Percentiles rank a stretch among this genome's conserved stretches.
These are phyloP conservation scores for Lichtheimia ornata DNA, from an alignment of 371 early-diverging fungal species.

Conservation along the genomic window DNA sequence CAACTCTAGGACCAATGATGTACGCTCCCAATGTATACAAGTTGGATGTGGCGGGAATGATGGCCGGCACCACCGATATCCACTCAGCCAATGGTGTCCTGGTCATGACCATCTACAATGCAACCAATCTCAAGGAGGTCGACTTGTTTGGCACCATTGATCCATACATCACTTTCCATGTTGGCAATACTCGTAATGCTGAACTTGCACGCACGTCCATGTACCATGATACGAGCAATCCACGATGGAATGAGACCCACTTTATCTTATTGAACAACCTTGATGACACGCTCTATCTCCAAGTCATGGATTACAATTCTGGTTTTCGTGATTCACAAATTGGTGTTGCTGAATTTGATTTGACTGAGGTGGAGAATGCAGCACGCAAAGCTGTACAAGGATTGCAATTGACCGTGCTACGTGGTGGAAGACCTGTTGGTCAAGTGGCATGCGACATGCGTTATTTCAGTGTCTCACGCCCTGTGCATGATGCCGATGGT, in stretches of 20 bases:
- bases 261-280: conserved; percentile 40
- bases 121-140: conserved; percentile 75
- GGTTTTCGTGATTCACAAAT: conserved; percentile 38
- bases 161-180: conserved; percentile 76
- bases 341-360: conserved; percentile 57
- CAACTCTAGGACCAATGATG: conserved; percentile 83
- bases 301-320: conserved; percentile 47
- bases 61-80: conserved; percentile 66
- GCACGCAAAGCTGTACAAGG: conserved; percentile 22
- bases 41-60: conserved; percentile 81
- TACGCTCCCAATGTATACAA: conserved; percentile 83
- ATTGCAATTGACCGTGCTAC: conserved; percentile 34
- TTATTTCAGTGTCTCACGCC: conserved; percentile 37
- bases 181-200: conserved; percentile 61
- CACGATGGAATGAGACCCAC: conserved; percentile 46
- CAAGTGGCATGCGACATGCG: conserved; percentile 44
- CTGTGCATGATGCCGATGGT: conserved; percentile 46
- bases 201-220: conserved; percentile 62
- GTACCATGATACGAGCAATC: conserved; percentile 55
- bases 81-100: conserved; percentile 82
- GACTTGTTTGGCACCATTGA: conserved; percentile 87
- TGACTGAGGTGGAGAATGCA: conserved; percentile 44
- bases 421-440: conserved; percentile 43
- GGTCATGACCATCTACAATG: conserved; percentile 76
- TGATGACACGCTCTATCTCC: conserved; percentile 26